Evolutionary conservation across 1,284 basidiomycete species (phyloP).

Genomic region (Nidula niveotomentosa): DNA sequence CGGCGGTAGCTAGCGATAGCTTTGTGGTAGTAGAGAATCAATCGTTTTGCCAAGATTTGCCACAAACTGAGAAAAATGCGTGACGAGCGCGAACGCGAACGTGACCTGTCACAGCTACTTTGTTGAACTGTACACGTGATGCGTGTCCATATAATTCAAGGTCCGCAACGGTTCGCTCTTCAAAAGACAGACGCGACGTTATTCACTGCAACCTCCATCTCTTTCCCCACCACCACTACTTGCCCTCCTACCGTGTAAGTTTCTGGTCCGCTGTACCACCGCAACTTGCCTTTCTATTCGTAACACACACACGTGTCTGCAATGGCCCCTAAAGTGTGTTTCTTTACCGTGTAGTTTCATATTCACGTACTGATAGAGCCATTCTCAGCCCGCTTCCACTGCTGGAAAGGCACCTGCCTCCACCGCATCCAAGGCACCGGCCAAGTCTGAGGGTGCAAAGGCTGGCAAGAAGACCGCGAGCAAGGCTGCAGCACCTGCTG

Average conservation of each 20-base stretch:
- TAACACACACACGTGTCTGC: not conserved
- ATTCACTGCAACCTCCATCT: conserved; percentile 5
- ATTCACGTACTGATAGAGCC: not conserved
- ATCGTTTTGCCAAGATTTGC: too few species aligned
- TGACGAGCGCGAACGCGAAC: conserved; percentile 4
- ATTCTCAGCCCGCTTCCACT: conserved; percentile 50
- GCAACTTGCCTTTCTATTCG: conserved; percentile 1
- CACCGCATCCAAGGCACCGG: conserved; percentile 67
- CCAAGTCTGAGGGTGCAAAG: conserved; percentile 41
- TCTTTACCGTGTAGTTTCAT: not conserved
- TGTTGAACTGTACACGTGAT: too few species aligned
- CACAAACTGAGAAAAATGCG: not conserved
- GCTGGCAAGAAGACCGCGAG: conserved; percentile 38
- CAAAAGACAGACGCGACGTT: conserved; percentile 14
- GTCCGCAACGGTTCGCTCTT: conserved; percentile 16
- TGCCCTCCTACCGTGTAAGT: not conserved
- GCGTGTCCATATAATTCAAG: conserved; percentile 10
- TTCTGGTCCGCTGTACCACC: not conserved
- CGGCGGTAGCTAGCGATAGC: too few species aligned
- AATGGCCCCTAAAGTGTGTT: conserved; percentile 35
- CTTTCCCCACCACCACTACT: conserved; percentile 9
- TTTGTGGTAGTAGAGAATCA: too few species aligned
- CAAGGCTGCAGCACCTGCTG: conserved; percentile 41
- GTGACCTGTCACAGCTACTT: too few species aligned
- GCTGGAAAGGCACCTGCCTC: conserved; percentile 78